Conservation (phyloP, 2,329 filamentous ascomycete species). For the Fusarium albidum region DNA sequence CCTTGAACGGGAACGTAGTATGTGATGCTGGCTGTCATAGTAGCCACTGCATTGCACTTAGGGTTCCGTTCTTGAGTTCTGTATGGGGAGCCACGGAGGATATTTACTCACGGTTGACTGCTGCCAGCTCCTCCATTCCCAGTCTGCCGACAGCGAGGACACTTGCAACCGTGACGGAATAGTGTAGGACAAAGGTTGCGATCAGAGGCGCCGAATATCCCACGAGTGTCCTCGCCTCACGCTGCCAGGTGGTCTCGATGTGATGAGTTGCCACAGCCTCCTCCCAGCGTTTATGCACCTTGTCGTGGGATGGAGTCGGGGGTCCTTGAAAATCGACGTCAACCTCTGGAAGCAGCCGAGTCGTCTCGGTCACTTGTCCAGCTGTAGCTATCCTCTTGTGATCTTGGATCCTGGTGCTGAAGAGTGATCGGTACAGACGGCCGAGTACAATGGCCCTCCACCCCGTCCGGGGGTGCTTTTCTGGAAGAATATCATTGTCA, state of each 20-base stretch:
- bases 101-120: slow-evolving; percentile 45
- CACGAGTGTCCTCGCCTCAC: slow-evolving; percentile 80
- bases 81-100: background rate
- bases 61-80: rapidly evolving
- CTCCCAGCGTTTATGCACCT: slow-evolving; percentile 64
- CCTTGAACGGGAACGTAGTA: slow-evolving; percentile 80
- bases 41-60: slow-evolving; percentile 45
- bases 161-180: slow-evolving; percentile 78
- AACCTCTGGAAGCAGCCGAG: slow-evolving; percentile 3
- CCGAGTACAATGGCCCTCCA: slow-evolving; percentile 11
- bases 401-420: slow-evolving; percentile 25
- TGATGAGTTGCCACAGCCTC: slow-evolving; percentile 79
- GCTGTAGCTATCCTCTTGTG: slow-evolving; percentile 15
- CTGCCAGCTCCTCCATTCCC: slow-evolving; percentile 64
- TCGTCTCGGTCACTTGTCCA: slow-evolving; percentile 13
- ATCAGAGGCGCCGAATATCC: slow-evolving; percentile 74
- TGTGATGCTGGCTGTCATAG: slow-evolving; percentile 81
- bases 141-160: slow-evolving; percentile 78
- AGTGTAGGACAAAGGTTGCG: slow-evolving; percentile 76
- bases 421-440: slow-evolving; percentile 19
- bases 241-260: slow-evolving; percentile 87
- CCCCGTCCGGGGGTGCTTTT: background rate
- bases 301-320: slow-evolving; percentile 21
- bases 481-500: slow-evolving; percentile 33
- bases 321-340: slow-evolving; percentile 9